Evolutionary conservation across 1,284 basidiomycete genomes (phyloP).

Genomic region (Rugiboletus extremiorientalis): DNA sequence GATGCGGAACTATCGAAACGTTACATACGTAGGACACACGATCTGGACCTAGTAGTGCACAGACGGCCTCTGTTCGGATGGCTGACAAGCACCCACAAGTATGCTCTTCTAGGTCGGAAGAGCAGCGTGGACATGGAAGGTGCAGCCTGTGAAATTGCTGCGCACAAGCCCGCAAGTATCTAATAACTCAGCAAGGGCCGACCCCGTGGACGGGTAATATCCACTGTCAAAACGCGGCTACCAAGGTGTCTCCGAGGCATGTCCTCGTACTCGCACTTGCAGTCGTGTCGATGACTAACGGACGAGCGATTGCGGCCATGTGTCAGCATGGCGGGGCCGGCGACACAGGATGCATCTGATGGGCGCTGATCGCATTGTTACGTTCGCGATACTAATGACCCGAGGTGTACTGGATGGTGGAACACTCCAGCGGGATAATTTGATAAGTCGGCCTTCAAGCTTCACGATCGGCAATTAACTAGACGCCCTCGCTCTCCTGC

Average conservation of each 20-base stretch:
- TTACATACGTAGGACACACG: neutral
- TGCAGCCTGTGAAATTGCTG: neutral
- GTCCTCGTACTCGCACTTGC: neutral
- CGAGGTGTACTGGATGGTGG: conserved; percentile 7
- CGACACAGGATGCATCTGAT: conserved; percentile 10
- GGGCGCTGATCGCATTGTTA: conserved; percentile 12
- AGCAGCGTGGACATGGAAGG: neutral
- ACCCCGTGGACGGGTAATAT: conserved; percentile 4
- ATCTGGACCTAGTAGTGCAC: neutral
- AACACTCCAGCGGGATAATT: neutral
- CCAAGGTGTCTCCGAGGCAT: conserved; percentile 1
- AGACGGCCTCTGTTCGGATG: neutral
- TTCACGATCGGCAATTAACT: neutral
- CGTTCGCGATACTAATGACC: conserved; percentile 9
- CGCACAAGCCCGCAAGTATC: neutral
- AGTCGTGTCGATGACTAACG: conserved; percentile 11
- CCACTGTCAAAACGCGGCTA: neutral
- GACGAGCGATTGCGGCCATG: neutral
- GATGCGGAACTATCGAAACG: neutral
- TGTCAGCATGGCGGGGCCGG: conserved; percentile 20
- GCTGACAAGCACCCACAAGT: no score
- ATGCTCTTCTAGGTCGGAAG: neutral
- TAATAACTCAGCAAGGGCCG: neutral
- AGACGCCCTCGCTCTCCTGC: neutral
- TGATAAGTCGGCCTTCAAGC: neutral